Base-by-base conservation (phyloP, 176 grass and related monocot genomes). In the Urochloa ruziziensis region DNA sequence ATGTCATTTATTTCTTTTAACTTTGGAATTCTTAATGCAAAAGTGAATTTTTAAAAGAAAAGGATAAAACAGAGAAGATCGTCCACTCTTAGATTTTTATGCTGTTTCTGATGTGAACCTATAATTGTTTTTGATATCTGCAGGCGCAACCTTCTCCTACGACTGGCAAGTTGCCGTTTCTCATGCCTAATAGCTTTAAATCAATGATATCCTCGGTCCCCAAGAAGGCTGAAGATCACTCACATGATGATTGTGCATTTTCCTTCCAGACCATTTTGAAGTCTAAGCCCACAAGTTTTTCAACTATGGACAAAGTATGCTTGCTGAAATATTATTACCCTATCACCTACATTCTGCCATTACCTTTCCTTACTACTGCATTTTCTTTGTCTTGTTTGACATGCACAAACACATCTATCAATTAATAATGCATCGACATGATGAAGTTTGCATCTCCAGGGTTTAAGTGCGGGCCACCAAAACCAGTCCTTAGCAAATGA, bases 141-240 rank as follows among this genome's bases (percentile, higher is more conserved):
- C 84, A 98, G 96, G 80, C 75, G 24, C 91, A 93, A 82, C 79
- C 91, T 86, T 98, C 93, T 82, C 96, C 93, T 79, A 95, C 96
- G 29, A 98, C 91, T 7, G 96, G 91, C 27, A 95, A 93, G 76
- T 82, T 93, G 62, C 87, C 91, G 25, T 91, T 91, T 91, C 35
- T 71, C 27, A 89, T 67, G 70, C 75, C 28, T 81, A 43, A n/a
- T 15, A 71, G 74, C 62, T 77, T 56, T 51, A 94, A 75, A 6
- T 39, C 73, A 49, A 49, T 70, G 24, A 69, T 39, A 47, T 36
- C 36, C 7, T 69, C 49, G 0, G 23, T 74, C 63, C 70, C 52
- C 23, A 27, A 86, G 69, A 87, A 91, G 75, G 44, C 48, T 78
- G 77, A 87, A 74, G 44, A 85, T 51, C 19, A 68, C 23, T 70